Evolutionary conservation across 495 filamentous ascomycete genomes (phyloP).

Genomic region (Aspergillus leporis): DNA sequence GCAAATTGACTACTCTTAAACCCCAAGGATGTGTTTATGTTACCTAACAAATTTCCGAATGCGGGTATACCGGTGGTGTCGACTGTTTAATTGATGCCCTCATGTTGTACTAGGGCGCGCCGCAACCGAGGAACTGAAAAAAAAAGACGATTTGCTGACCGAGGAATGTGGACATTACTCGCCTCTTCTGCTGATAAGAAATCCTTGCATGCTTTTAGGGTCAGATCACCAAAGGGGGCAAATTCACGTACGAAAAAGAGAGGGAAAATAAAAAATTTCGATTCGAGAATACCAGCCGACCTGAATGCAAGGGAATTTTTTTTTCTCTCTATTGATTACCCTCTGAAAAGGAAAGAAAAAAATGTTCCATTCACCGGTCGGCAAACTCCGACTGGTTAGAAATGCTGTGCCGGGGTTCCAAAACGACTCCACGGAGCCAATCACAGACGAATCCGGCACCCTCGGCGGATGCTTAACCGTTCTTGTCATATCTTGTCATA

Average conservation of each 20-base stretch:
- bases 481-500: constrained; percentile 26
- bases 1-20: not conserved
- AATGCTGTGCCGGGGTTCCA: constrained; percentile 13
- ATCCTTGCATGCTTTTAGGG: not conserved
- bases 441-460: not conserved
- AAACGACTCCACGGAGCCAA: constrained; percentile 15
- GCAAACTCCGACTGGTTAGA: constrained; percentile 19
- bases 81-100: not conserved
- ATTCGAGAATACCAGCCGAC: not conserved
- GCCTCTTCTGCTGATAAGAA: not conserved
- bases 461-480: constrained; percentile 24
- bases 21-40: constrained; percentile 14
- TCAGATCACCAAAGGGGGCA: not conserved
- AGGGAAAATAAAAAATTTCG: not conserved
- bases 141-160: not conserved
- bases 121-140: not conserved
- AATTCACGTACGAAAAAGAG: not conserved
- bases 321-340: not conserved
- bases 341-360: not conserved
- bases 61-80: constrained; percentile 6
- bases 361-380: constrained; percentile 11
- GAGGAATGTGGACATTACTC: not conserved
- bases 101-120: not conserved
- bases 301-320: not conserved
- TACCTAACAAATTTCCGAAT: constrained; percentile 23